These are phyloP conservation scores for Colletotrichum endophyticum DNA, from an alignment of 2,329 filamentous ascomycete species.

Conservation along the genomic window DNA sequence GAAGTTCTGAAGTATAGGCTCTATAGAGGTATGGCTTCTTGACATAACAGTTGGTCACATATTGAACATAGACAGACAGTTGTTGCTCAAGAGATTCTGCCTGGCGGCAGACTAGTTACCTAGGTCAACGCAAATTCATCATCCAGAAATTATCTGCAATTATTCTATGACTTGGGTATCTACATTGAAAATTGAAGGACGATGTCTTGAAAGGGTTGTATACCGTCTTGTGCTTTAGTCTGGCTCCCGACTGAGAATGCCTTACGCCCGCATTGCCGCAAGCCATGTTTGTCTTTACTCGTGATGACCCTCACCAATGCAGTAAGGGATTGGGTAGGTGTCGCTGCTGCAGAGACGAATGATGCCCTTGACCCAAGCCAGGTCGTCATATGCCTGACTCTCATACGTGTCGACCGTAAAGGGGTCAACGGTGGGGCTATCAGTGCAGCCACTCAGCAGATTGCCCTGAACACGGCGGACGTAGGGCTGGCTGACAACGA, in stretches of 20 bases:
- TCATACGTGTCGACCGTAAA: conserved; percentile 38
- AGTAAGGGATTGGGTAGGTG: conserved; percentile 38
- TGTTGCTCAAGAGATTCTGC: too few species aligned
- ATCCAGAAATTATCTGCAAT: background rate
- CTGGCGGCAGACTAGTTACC: too few species aligned
- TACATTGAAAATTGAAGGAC: background rate
- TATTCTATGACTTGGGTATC: background rate
- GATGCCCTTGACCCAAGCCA: conserved; percentile 43
- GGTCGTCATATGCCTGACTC: conserved; percentile 30
- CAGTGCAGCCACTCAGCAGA: conserved; percentile 36
- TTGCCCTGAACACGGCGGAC: conserved; percentile 35
- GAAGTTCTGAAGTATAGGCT: too few species aligned
- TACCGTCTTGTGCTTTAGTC: background rate
- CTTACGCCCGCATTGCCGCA: background rate
- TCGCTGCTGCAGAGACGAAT: conserved; percentile 40
- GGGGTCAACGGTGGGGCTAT: conserved; percentile 25
- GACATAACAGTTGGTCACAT: too few species aligned
- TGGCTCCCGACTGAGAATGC: background rate
- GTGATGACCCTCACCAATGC: conserved; percentile 35
- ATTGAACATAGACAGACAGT: too few species aligned
- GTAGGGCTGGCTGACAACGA: conserved; percentile 41
- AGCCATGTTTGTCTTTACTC: background rate
- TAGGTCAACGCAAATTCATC: background rate
- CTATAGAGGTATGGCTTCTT: too few species aligned
- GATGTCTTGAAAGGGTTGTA: background rate